Base-by-base conservation (phyloP, 2,329 filamentous ascomycete species). In the Calonectria henricotiae region DNA sequence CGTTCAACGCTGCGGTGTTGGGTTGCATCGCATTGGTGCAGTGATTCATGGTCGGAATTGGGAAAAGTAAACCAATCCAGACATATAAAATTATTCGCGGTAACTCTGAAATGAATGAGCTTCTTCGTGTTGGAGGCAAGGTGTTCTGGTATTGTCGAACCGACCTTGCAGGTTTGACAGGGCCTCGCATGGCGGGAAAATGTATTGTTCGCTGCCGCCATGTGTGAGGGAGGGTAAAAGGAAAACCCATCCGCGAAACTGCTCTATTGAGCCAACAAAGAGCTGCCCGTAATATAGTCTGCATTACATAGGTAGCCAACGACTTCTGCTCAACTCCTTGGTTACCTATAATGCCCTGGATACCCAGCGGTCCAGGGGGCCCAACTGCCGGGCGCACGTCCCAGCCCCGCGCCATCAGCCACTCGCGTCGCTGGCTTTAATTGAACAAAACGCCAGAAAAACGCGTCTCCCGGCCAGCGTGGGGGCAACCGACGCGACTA, bases 351-450 rank as follows among this genome's bases (percentile, higher is more conserved):
- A 8, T 32, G 20, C n/a, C 30, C 32, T 37, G 20, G n/a, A 37
- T 35, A 39, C 27, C 11, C 11, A 17, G 32, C 32, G 51, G 20
- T 12, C 23, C 51, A 43, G 39, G 20, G 44, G 44, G n/a, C 17
- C 61, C 5, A 49, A 49, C 43, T 63, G 61, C 32, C 12, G 20
- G 44, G 41, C 17, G 62, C 58, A 46, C 55, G 9, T 62, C 60
- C 67, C 15, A 43, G 13, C 46, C 1, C 49, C 2, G 44, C 69
- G 23, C 65, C 67, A 49, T 70, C 3, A 25, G 30, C 49, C 23
- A 32, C 65, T 78, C 75, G 77, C 76, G 76, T 75, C 65, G 65
- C 66, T 49, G 63, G 62, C 60, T 76, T 79, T 79, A 78, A 79
- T 71, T 77, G 73, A 73, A 32, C 20, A 20, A 58, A 60, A 67